These are phyloP conservation scores for Diaporthe helianthi DNA, from an alignment of 2,329 filamentous ascomycete species.

Conservation along the genomic window DNA sequence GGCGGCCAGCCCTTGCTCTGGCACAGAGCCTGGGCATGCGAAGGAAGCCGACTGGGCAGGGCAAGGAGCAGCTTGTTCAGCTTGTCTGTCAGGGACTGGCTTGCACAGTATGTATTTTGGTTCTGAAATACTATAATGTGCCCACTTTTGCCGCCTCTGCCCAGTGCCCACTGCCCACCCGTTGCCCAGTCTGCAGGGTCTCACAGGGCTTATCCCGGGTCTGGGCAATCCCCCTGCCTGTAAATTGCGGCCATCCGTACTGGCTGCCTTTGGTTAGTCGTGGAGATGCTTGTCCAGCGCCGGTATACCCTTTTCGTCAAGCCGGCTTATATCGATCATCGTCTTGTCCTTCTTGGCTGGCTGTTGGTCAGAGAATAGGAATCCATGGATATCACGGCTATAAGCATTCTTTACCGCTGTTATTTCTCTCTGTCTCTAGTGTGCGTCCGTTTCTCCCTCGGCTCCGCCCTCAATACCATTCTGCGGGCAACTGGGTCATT, in stretches of 20 bases:
- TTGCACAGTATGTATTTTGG: neutral
- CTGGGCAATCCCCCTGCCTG: conserved; percentile 19
- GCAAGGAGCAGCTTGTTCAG: neutral
- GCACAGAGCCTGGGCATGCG: too few species aligned
- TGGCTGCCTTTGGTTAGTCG: neutral
- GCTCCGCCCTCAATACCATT: neutral
- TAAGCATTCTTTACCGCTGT: neutral
- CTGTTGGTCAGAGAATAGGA: conserved; percentile 5
- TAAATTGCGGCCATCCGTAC: neutral
- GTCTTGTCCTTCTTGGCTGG: conserved; percentile 19
- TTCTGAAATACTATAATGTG: neutral
- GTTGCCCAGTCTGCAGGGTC: conserved; percentile 12
- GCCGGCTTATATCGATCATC: conserved; percentile 14
- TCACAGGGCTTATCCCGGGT: conserved; percentile 14
- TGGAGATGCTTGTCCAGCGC: neutral
- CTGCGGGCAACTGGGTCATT: neutral
- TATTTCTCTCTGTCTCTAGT: neutral
- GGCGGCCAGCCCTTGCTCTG: conserved; percentile 13
- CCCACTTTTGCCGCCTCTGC: conserved; percentile 15
- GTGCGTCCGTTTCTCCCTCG: neutral
- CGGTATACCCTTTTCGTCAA: conserved; percentile 19
- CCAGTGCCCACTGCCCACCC: too few species aligned
- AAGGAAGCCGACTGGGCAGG: neutral
- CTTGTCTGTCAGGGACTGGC: neutral
- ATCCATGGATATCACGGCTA: conserved; percentile 5